phyloP scores from a whole-genome alignment of 139 green algal species.

The Chlamydomonas incerta region DNA sequence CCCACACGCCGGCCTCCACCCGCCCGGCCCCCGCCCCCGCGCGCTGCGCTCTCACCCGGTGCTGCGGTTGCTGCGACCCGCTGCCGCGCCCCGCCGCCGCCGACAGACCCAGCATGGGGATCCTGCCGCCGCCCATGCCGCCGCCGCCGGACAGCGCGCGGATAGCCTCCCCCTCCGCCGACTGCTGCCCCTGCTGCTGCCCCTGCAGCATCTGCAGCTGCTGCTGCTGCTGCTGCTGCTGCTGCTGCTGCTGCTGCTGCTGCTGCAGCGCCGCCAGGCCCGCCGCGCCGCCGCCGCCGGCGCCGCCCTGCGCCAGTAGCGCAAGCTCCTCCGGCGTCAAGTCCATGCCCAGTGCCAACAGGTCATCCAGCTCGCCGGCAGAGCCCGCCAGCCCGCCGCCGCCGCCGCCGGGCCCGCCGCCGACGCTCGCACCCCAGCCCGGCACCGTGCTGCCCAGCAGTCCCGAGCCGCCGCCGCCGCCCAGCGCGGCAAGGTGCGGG shows the following conservation, averaged over 20 bases:
- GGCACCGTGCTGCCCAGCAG: no score
- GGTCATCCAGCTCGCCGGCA: background rate
- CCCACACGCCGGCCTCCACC: no score
- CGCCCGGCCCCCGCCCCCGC: no score
- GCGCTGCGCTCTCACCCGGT: background rate
- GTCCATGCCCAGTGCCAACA: slow-evolving; percentile 22
- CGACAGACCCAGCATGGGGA: no score
- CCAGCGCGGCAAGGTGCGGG: background rate
- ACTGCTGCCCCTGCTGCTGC: background rate
- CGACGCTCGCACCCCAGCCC: background rate
- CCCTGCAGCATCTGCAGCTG: background rate
- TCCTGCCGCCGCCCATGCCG: background rate
- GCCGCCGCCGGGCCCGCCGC: background rate
- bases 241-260: slow-evolving; percentile 1
- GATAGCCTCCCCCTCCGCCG: no score
- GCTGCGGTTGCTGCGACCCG: background rate
- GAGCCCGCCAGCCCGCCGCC: background rate
- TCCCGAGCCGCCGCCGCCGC: no score
- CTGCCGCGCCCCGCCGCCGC: no score
- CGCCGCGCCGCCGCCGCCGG: background rate
- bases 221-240: no score
- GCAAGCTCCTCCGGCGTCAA: slow-evolving; percentile 18
- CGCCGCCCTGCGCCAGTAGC: background rate
- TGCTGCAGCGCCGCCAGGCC: background rate
- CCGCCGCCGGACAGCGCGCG: background rate